These are phyloP conservation scores for Vitis riparia DNA, from an alignment of 164 flowering plant genomes.

Conservation along the genomic window DNA sequence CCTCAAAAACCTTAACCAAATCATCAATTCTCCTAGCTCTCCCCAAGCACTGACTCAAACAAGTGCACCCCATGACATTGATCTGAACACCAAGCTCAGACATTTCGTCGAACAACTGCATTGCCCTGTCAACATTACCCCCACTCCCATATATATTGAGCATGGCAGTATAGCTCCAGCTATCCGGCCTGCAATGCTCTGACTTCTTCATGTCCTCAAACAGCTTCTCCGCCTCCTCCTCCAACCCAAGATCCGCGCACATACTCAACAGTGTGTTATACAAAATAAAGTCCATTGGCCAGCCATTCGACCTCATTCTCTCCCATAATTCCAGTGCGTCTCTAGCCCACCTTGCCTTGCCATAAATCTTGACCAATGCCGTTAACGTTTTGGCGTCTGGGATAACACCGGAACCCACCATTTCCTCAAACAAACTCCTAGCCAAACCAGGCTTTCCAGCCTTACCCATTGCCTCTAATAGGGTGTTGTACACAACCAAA, in stretches of 20 bases:
- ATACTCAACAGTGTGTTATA: constrained; percentile 86
- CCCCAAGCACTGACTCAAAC: constrained; percentile 86
- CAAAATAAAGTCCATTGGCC: constrained; percentile 88
- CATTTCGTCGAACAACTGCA: constrained; percentile 78
- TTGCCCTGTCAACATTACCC: constrained; percentile 73
- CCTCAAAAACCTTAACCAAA: constrained; percentile 58
- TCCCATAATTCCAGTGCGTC: constrained; percentile 88
- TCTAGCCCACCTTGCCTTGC: constrained; percentile 82
- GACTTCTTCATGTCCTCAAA: constrained; percentile 79
- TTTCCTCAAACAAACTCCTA: constrained; percentile 71
- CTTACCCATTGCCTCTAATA: constrained; percentile 88
- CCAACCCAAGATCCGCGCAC: constrained; percentile 95
- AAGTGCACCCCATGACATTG: constrained; percentile 91
- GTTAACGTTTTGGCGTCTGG: constrained; percentile 85
- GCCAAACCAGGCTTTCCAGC: constrained; percentile 93
- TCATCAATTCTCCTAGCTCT: constrained; percentile 70
- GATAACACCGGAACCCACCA: constrained; percentile 61
- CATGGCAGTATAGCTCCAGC: constrained; percentile 94
- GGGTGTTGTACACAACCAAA: constrained; percentile 80
- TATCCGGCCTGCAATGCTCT: constrained; percentile 60
- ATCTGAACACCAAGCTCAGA: constrained; percentile 43
- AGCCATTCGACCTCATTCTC: constrained; percentile 60
- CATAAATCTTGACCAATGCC: constrained; percentile 80
- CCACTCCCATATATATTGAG: constrained; percentile 82
- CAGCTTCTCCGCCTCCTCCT: constrained; percentile 84